Conservation (phyloP, 1,284 basidiomycete genomes). For the Phaffia rhodozyma region DNA sequence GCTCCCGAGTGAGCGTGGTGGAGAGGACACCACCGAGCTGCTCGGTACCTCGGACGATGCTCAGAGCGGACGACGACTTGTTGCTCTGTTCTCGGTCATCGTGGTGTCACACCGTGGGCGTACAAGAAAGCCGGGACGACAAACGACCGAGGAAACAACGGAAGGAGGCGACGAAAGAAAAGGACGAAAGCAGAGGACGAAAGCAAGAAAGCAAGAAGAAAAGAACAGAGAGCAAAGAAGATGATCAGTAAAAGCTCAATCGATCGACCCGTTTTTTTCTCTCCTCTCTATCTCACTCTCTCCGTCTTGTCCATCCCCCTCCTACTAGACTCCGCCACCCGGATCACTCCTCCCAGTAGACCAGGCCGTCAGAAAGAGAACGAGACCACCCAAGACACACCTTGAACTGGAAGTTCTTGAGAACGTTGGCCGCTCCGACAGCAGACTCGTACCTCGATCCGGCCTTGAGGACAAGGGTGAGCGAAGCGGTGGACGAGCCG, state of each 20-base stretch:
- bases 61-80: conserved; percentile 70
- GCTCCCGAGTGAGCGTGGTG: conserved; percentile 72
- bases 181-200: background rate
- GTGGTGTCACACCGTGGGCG: too few relatives aligned
- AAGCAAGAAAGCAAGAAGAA: too few relatives aligned
- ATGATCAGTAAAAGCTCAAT: background rate
- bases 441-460: conserved; percentile 75
- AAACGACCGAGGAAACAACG: background rate
- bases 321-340: background rate
- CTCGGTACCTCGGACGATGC: conserved; percentile 84
- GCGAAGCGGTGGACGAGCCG: conserved; percentile 56
- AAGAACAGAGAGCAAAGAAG: background rate
- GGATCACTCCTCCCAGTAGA: background rate
- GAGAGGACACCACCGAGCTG: conserved; percentile 88
- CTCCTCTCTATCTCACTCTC: background rate
- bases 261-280: background rate
- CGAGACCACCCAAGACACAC: conserved; percentile 38
- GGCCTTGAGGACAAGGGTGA: conserved; percentile 82
- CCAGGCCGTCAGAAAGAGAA: background rate
- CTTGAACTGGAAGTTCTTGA: conserved; percentile 97
- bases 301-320: background rate
- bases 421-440: conserved; percentile 74
- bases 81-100: conserved; percentile 39
- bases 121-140: background rate
- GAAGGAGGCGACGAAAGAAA: background rate